Conservation (phyloP, 257 asterid species). For the Solanum pimpinellifolium region DNA sequence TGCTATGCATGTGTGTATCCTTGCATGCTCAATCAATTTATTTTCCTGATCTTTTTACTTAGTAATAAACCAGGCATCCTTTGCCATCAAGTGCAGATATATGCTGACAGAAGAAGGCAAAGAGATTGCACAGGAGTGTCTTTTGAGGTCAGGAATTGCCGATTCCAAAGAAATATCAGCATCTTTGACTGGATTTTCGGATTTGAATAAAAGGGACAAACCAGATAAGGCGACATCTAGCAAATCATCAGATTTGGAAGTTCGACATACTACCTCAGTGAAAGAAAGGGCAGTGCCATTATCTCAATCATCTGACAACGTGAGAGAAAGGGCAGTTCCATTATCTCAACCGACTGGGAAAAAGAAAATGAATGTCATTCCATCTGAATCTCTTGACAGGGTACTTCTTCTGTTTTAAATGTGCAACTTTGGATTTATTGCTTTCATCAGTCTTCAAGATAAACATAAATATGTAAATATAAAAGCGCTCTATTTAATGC, state of each 20-base stretch:
- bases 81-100: conserved; percentile 40
- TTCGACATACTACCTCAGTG: conserved; percentile 15
- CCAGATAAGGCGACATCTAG: conserved; percentile 11
- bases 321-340: conserved; percentile 20
- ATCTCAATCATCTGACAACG: conserved; percentile 16
- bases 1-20: not conserved
- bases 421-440: not conserved
- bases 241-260: conserved; percentile 19
- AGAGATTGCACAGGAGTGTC: conserved; percentile 74
- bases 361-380: conserved; percentile 34
- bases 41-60: not conserved
- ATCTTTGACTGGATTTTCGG: conserved; percentile 13
- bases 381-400: conserved; percentile 56
- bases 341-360: conserved; percentile 19
- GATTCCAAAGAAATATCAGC: conserved; percentile 21
- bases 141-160: conserved; percentile 56
- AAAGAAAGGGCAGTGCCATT: conserved; percentile 22
- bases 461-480: not conserved
- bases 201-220: conserved; percentile 20
- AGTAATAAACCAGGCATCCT: not conserved
- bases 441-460: not conserved
- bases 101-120: conserved; percentile 95
- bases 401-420: conserved; percentile 11
- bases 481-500: not conserved
- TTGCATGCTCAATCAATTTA: not conserved